Base-by-base conservation (phyloP, 148 eudicot genomes). In the Dianthus caryophyllus region DNA sequence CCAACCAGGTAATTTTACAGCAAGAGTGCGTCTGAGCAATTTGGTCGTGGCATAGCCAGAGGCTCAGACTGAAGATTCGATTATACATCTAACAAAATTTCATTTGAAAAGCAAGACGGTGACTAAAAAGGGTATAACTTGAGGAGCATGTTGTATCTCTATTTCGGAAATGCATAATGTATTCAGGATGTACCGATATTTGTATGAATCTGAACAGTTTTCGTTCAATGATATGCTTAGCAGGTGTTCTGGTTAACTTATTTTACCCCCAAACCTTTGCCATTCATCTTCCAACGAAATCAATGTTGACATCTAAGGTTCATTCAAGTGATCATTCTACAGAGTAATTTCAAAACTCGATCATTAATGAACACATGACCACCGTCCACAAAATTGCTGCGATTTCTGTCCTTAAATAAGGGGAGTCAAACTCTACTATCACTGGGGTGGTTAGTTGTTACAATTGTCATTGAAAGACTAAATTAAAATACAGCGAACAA, bases 61-160 rank as follows among this genome's bases (percentile, higher is more conserved):
- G 31, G 25, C n/a, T n/a, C n/a, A 30, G 58, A n/a, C 13, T 41
- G 10, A 9, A 55, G 60, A 55, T 55, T 39, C 20, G 33, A 5
- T 31, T 65, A 65, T 49, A 46, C 33, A 44, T 68, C 39, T 68
- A n/a, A 56, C 50, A 39, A 39, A 57, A 43, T 14, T 8, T 68
- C 8, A 15, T n/a, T 38, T 56, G 21, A 54, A 38, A 33, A 39
- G 62, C 20, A 31, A 58, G 38, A 8, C 30, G 20, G 10, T 15
- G 24, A 29, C 18, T 8, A 15, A 58, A 48, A 50, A 5, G 54
- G 10, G 22, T 50, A 7, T 26, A 22, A 30, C 58, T 12, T 22
- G 1, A 21, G 8, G 57, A 11, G 0, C 3, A 53, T 53, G 58
- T 2, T 14, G 44, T 53, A 26, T 1, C 22, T 51, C 22, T 21